Base-by-base conservation (phyloP, 2,329 filamentous ascomycete species). In the Colletotrichum tabaci region DNA sequence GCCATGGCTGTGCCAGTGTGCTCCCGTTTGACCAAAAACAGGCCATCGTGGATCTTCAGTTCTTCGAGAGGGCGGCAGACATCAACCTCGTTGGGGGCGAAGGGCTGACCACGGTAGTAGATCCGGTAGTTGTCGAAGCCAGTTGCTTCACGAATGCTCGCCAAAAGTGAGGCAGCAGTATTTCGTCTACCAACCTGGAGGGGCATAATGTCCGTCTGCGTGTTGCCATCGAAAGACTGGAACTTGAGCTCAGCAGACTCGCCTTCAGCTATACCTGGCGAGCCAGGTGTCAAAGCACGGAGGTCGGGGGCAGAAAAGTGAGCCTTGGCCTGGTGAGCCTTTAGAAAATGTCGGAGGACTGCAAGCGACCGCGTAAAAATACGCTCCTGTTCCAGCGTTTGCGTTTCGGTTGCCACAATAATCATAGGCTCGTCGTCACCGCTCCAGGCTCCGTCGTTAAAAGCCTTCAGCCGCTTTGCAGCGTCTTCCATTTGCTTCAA, bases 81-180 rank as follows among this genome's bases (percentile, higher is more conserved):
- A 30, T 90, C 87, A 26, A 84, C 84, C 61, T 91, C 87, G 2
- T 86, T 85, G 2, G 93, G 87, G 53, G 90, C 84, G 66, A 96
- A 84, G n/a, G 87, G 86, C 65, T 87, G 87, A 1, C 94, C 94
- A 18, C 88, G 87, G 74, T 90, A 91, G 78, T 94, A 96, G 1
- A 94, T 84, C 4, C 89, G 91, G 76, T 94, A 93, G 76, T 93
- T 94, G 6, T 91, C 88, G 77, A 95, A 96, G 0, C 93, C 92
- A 0, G 93, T 96, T 18, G 88, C 88, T 71, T 91, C 87, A 42
- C 88, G 87, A 50, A 97, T 81, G 68, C 87, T 90, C 21, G 91
- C 89, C 40, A 93, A 85, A 6, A 97, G 83, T 52, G 93, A 91
- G 1, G 89, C 87, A 8, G 90, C 88, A 0, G 93, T 96, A 68